Base-by-base conservation (phyloP, 768 basidiomycete species). In the Podaxis sp. region DNA sequence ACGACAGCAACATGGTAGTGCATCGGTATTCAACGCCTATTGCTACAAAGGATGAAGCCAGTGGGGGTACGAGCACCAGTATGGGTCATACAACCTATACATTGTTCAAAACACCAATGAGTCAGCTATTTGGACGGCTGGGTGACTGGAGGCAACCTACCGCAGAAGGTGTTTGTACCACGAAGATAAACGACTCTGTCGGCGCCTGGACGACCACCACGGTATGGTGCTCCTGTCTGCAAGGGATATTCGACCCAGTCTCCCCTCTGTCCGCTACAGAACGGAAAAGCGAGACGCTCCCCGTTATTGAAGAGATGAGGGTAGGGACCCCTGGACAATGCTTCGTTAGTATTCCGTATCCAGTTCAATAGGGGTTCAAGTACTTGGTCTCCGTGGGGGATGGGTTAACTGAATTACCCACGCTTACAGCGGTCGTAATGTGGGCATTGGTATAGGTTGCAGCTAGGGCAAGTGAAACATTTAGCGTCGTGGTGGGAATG, bases 11-110 rank as follows among this genome's bases (percentile, higher is more conserved):
- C 40, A 42, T 17, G 17, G 4, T 13, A 42, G 40, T 15, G 2
- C 40, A 42, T 11, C 0, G 17, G 40, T 13, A 42, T 42, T 12
- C 40, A 42, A 12, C 17, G 13, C 40, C 40, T 42, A 5, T 26
- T 15, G 52, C 0, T 5, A 17, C 52, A 52, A 15, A 24, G 9
- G 8, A 52, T 0, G 26, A 52, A 52, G 6, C 52, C 2, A 30
- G 8, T 52, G 3, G 24, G 1, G 11, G 13, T 13, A 15, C 4
- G 4, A 17, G 52, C 52, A 11, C 26, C 26, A 1, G 52, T 52
- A 54, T 54, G 53, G 30, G 53, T 54, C n/a, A 54, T 54, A 19
- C 54, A 55, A 15, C 54, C 54, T 55, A 55, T 15, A 46, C 7
- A 15, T 13, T 46, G 17, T 5, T 46, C 44, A n/a, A n/a, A 4